These are phyloP conservation scores for Nemania sp. DNA, from an alignment of 2,329 filamentous ascomycete species.

Conservation along the genomic window DNA sequence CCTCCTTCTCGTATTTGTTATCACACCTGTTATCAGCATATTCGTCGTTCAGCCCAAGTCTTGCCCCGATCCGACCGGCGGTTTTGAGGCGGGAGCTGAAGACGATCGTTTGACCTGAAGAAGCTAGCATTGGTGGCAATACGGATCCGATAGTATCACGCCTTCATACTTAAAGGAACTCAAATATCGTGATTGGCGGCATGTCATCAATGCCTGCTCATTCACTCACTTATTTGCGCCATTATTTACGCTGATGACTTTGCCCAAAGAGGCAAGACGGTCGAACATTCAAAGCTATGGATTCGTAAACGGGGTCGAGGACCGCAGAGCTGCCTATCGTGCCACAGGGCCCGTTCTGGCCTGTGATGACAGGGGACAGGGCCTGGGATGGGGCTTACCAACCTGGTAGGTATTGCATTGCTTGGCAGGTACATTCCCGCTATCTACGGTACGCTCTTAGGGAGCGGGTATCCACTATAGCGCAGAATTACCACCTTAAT, in stretches of 20 bases:
- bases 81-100: not conserved
- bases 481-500: not conserved
- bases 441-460: not conserved
- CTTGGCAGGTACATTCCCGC: constrained; percentile 1
- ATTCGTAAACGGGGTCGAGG: not conserved
- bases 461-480: not conserved
- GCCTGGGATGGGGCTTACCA: not conserved
- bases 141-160: not conserved
- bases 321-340: constrained; percentile 13
- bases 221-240: not conserved
- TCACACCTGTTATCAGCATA: not conserved
- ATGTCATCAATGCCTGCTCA: not conserved
- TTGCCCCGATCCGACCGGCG: not conserved
- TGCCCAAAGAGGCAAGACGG: constrained; percentile 23
- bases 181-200: constrained; percentile 22
- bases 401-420: not conserved
- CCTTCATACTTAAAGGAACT: not conserved
- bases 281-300: not conserved
- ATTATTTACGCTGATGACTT: constrained; percentile 7
- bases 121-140: not conserved
- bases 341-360: constrained; percentile 2
- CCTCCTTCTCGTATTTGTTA: not conserved
- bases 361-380: not conserved
- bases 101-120: not conserved
- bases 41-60: not conserved